Evolutionary conservation across 2,329 filamentous ascomycete species (phyloP), one percentile per base, ranked within the genome.

Genomic region (Aureobasidium lini): DNA sequence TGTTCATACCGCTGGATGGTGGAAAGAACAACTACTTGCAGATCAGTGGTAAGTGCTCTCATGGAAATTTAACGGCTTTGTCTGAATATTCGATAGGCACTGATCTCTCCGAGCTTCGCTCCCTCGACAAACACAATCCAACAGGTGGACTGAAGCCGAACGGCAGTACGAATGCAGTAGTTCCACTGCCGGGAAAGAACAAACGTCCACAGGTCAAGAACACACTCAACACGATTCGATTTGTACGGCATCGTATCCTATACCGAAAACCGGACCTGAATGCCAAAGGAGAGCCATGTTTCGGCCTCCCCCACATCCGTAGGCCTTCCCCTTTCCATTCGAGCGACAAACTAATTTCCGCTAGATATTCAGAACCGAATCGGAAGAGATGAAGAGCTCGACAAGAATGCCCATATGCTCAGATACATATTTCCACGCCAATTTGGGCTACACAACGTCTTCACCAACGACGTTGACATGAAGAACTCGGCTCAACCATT

Each of bases 361-460:
- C 10, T 68, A 95, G 90, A 96, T 76, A 84, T 92, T 2, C 73
- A 97, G 28, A 95, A 94, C 68, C 84, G 90, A 23, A 88, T 81
- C 64, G 73, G 79, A 37, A 67, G 80, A 66, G 61, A 72, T 42
- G 62, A 75, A 39, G 75, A 82, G 65, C 67, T 76, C 1, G 68
- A 73, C 11, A 81, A 87, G 63, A 88, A 85, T 0, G 68, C 84
- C 10, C 89, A 88, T 65, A 74, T 95, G 18, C 84, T 96, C 82
- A 94, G 93, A 78, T 93, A 97, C 72, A 85, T 99, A 1, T 99
- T 99, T 66, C 94, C 94, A 34, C 81, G 87, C 10, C 92, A 97
- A 68, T 97, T 96, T 68, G 84, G 84, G 13, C 76, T 99, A 3
- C 90, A 95, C 69, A 99, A 97, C 72, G 90, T 88, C n/a, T 96